Evolutionary conservation across 495 filamentous ascomycete genomes (phyloP), one percentile per base, ranked within the genome.

Genomic region (Physcia stellaris): DNA sequence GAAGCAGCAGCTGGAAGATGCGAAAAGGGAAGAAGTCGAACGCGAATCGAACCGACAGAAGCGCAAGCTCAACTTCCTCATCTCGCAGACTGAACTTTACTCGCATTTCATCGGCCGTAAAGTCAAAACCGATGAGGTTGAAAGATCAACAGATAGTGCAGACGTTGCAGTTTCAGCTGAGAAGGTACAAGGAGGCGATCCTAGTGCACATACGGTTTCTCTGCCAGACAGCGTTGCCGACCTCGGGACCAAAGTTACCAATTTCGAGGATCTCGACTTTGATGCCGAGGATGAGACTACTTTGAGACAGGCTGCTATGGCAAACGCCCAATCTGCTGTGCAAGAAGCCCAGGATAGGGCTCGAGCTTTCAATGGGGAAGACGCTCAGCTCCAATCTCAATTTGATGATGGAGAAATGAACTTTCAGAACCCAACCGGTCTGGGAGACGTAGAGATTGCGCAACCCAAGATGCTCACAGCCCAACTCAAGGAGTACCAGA

Each of bases 21-120:
- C 90, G 18, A 87, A 87, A 61, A 92, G 86, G 61, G 87, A 85
- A 36, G 90, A 99, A 60, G 88, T 87, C 2, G 87, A 94, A 41
- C 86, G 90, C 41, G 90, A 99, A 67, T 84, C 90, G 7, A 94
- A 92, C 47, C 77, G 90, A 42, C 90, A 99, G 64, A 90, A 88
- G 69, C 75, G 90, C 47, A 99, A 99, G 61, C 81, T 99, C 45
- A 95, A 99, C 64, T 99, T 99, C 75, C 68, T 99, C 43, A 96
- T 99, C 56, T 94, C 88, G 4, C 90, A 99, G 61, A 99, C 90
- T 15, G 90, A 99, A 52, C 64, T 99, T 39, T 99, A 96, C 63
- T 95, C 88, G 7, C 90, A 99, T 71, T 99, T 99, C 57, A 94
- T 99, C 48, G 90, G 92, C 49, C 92, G 92, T 58, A 99, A 99